These are phyloP conservation scores for Neobulgaria alba DNA, from an alignment of 2,329 filamentous ascomycete genomes.

Conservation along the genomic window DNA sequence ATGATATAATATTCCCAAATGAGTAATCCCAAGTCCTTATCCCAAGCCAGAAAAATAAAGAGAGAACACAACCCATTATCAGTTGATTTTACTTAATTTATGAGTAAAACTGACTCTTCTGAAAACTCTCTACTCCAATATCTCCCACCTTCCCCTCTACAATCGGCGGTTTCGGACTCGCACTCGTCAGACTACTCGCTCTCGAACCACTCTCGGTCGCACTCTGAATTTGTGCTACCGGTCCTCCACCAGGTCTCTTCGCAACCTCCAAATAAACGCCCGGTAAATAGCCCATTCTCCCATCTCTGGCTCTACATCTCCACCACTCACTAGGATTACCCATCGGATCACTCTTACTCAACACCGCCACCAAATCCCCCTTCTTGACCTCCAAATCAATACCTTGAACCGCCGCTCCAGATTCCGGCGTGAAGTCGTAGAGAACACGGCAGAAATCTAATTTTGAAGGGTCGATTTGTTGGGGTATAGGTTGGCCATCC, in stretches of 20 bases:
- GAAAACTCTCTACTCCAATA: constrained; percentile 60
- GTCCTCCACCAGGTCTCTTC: constrained; percentile 39
- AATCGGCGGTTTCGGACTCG: constrained; percentile 34
- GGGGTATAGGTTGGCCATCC: constrained; percentile 35
- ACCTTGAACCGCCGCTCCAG: constrained; percentile 52
- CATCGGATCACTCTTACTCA: constrained; percentile 85
- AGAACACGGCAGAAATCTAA: constrained; percentile 93
- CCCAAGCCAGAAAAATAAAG: no score
- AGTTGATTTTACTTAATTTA: no score
- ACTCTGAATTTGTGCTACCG: constrained; percentile 28
- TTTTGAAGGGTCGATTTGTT: constrained; percentile 73
- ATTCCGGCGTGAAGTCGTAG: constrained; percentile 86
- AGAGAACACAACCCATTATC: no score
- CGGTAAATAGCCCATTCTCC: constrained; percentile 84
- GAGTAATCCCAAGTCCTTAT: no score
- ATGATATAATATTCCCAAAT: no score
- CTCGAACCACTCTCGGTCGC: constrained; percentile 38
- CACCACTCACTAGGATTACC: constrained; percentile 96
- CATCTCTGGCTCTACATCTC: constrained; percentile 85
- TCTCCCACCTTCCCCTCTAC: constrained; percentile 53
- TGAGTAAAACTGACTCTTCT: constrained; percentile 61
- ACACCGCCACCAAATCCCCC: constrained; percentile 88
- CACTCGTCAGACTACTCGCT: constrained; percentile 32
- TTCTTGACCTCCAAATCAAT: constrained; percentile 90
- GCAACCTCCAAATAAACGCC: constrained; percentile 80